phyloP scores from a whole-genome alignment of 2,329 filamentous ascomycete species.

The Venturia effusa region DNA sequence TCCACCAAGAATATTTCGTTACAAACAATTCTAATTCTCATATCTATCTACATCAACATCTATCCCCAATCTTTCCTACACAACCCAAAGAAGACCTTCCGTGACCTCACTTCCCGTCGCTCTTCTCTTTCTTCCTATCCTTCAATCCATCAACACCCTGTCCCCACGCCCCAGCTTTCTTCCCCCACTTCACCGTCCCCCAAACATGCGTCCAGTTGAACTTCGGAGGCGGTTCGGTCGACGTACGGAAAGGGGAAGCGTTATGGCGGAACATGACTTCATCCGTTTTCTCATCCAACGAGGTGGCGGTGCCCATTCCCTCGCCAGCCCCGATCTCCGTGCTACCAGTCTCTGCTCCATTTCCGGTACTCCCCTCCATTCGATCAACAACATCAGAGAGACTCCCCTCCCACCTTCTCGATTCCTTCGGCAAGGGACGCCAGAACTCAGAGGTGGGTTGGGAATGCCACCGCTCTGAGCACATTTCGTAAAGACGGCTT shows the following conservation, averaged over 20 bases:
- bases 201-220: slow-evolving; percentile 43
- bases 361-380: background rate
- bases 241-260: slow-evolving; percentile 35
- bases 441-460: slow-evolving; percentile 53
- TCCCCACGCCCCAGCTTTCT: slow-evolving; percentile 42
- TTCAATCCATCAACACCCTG: slow-evolving; percentile 37
- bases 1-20: too few species aligned
- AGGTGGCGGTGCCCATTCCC: slow-evolving; percentile 16
- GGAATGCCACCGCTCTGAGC: slow-evolving; percentile 60
- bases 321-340: background rate
- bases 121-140: slow-evolving; percentile 26
- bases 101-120: background rate
- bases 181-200: slow-evolving; percentile 43
- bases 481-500: slow-evolving; percentile 75
- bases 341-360: background rate
- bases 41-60: background rate
- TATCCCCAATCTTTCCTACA: background rate
- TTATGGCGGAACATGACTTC: slow-evolving; percentile 30
- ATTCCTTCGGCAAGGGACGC: slow-evolving; percentile 52
- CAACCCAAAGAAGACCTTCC: too few species aligned
- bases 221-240: slow-evolving; percentile 36
- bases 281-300: slow-evolving; percentile 20
- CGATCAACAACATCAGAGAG: background rate
- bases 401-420: slow-evolving; percentile 53
- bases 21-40: too few species aligned